These are phyloP conservation scores for Arthroderma sp. DNA, from an alignment of 2,329 filamentous ascomycete genomes.

Conservation along the genomic window DNA sequence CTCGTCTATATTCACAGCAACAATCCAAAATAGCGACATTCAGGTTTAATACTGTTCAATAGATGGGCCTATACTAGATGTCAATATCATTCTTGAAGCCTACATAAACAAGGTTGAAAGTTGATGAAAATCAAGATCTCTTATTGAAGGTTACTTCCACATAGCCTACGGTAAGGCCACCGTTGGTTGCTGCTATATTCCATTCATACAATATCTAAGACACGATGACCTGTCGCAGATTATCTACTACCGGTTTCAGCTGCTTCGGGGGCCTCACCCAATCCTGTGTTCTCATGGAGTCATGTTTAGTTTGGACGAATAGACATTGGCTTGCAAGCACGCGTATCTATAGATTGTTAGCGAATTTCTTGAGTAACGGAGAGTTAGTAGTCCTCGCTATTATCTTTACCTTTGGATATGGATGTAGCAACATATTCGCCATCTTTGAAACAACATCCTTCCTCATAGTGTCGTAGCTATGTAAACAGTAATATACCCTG, in stretches of 20 bases:
- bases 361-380: not conserved
- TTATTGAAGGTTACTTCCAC: not conserved
- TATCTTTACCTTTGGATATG: conserved; percentile 57
- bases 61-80: no score
- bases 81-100: no score
- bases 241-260: conserved; percentile 25
- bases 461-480: conserved; percentile 39
- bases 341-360: conserved; percentile 23
- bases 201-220: not conserved
- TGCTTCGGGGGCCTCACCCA: conserved; percentile 27
- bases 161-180: not conserved
- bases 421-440: conserved; percentile 61
- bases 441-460: conserved; percentile 56
- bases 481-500: conserved; percentile 64
- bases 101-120: no score
- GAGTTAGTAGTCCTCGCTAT: conserved; percentile 20
- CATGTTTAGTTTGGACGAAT: conserved; percentile 24
- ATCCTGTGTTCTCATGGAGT: conserved; percentile 24
- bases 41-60: no score
- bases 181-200: not conserved
- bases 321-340: conserved; percentile 26
- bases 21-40: no score
- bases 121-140: no score
- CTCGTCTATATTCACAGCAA: no score
- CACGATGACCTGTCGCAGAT: conserved; percentile 5